Conservation (phyloP, 2,329 filamentous ascomycete species). For the Cryphonectria carpinicola region DNA sequence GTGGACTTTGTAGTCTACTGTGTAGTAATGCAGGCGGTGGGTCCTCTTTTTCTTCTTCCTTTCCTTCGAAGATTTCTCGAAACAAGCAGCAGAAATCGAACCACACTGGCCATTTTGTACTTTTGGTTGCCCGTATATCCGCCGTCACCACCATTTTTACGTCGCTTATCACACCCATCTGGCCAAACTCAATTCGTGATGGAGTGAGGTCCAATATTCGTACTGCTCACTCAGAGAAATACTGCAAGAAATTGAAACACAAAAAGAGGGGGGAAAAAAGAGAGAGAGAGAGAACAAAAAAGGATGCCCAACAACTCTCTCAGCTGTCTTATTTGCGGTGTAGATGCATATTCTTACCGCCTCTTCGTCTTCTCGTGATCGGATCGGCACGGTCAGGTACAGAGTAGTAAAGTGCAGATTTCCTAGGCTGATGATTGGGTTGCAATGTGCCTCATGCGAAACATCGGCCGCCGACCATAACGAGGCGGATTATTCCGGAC, state of each 20-base stretch:
- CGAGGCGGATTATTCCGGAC: background rate
- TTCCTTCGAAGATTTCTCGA: slow-evolving; percentile 26
- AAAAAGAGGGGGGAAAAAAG: background rate
- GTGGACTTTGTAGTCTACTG: slow-evolving; percentile 11
- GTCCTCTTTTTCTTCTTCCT: background rate
- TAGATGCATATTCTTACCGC: slow-evolving; percentile 1
- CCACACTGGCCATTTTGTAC: slow-evolving; percentile 5
- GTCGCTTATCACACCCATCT: slow-evolving; percentile 11
- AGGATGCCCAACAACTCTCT: slow-evolving; percentile 12
- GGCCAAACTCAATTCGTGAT: slow-evolving; percentile 7
- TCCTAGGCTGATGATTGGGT: background rate
- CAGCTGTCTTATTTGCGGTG: slow-evolving; percentile 9
- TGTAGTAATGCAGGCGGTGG: slow-evolving; percentile 16
- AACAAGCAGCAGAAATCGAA: slow-evolving; percentile 26
- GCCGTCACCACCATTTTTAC: slow-evolving; percentile 4
- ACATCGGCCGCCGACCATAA: background rate
- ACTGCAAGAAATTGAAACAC: background rate
- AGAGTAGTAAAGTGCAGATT: background rate
- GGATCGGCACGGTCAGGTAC: background rate
- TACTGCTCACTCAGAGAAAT: background rate
- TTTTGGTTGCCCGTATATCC: slow-evolving; percentile 3
- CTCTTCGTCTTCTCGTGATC: slow-evolving; percentile 1
- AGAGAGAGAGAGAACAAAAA: background rate
- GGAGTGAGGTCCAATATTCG: slow-evolving; percentile 11
- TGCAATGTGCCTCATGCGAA: slow-evolving; percentile 1